Evolutionary conservation across 2,329 filamentous ascomycete species (phyloP).

Genomic region (Ophiocordyceps sinensis): DNA sequence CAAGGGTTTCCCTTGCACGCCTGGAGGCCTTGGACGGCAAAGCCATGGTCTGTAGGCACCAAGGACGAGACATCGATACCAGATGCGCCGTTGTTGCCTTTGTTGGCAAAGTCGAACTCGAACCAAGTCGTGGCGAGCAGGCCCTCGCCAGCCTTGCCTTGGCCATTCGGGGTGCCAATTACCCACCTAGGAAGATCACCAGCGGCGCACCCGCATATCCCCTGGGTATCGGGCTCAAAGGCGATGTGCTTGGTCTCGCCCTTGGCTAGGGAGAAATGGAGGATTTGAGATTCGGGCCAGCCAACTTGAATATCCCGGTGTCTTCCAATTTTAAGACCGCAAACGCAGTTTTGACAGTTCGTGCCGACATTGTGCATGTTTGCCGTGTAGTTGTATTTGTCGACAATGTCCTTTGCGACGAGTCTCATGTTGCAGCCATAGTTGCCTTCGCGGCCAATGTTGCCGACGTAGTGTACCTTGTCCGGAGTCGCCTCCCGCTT

Average conservation of each 20-base stretch:
- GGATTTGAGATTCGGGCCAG: conserved; percentile 8
- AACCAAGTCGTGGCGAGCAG: conserved; percentile 31
- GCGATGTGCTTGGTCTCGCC: conserved; percentile 25
- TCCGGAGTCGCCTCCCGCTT: too few species aligned
- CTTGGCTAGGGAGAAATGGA: conserved; percentile 25
- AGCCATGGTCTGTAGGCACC: conserved; percentile 20
- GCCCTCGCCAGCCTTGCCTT: conserved; percentile 19
- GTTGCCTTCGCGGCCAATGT: conserved; percentile 22
- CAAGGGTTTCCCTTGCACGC: conserved; percentile 14
- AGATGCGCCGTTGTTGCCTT: conserved; percentile 30
- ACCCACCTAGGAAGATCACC: conserved; percentile 10
- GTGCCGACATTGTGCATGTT: conserved; percentile 24
- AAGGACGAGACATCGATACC: conserved; percentile 37
- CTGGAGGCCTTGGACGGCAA: conserved; percentile 19
- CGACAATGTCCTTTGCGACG: conserved; percentile 19
- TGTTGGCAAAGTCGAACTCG: conserved; percentile 34
- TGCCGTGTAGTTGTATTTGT: conserved; percentile 28
- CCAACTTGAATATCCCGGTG: too few species aligned
- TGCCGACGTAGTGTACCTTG: conserved; percentile 16
- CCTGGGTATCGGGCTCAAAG: conserved; percentile 31
- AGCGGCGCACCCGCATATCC: conserved; percentile 28
- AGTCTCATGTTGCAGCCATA: conserved; percentile 40
- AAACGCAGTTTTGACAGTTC: conserved; percentile 22
- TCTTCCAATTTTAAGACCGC: conserved; percentile 38
- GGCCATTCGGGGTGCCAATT: too few species aligned